These are phyloP conservation scores for Annona cherimola DNA, from an alignment of 164 flowering plant genomes.

Conservation along the genomic window DNA sequence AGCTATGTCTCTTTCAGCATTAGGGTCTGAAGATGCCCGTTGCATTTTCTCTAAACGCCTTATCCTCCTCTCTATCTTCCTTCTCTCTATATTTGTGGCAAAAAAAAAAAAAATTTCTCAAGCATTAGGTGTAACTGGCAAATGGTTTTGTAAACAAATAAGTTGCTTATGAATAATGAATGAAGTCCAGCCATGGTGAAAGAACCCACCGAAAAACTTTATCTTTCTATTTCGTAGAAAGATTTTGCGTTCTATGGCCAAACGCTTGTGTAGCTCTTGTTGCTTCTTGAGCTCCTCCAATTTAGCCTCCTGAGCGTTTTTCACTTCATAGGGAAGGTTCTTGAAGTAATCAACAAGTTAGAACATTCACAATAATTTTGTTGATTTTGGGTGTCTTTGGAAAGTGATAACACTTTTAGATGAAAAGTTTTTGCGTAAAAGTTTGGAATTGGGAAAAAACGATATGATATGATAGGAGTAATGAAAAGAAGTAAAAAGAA, in stretches of 20 bases:
- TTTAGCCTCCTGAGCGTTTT: conserved; percentile 69
- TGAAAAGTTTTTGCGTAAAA: not conserved
- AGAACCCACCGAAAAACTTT: conserved; percentile 74
- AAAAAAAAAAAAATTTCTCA: not conserved
- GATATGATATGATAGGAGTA: too few relatives aligned
- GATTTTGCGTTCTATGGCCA: conserved; percentile 69
- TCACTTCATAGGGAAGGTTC: conserved; percentile 74
- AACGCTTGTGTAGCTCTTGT: conserved; percentile 63
- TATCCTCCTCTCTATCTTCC: conserved; percentile 88
- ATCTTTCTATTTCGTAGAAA: conserved; percentile 71
- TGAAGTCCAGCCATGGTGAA: not conserved
- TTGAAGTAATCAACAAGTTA: conserved; percentile 20
- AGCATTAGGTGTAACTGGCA: not conserved
- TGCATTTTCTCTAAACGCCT: conserved; percentile 81
- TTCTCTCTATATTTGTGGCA: conserved; percentile 48
- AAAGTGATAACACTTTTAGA: too few relatives aligned
- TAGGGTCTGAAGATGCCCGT: conserved; percentile 52
- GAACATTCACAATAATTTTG: not conserved
- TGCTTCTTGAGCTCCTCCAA: conserved; percentile 75
- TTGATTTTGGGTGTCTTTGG: too few relatives aligned
- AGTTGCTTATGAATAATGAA: not conserved
- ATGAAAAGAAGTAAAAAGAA: too few relatives aligned
- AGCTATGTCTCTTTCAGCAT: conserved; percentile 54
- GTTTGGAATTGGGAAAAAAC: not conserved
- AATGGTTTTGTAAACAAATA: not conserved